Percentiles rank a stretch among this genome's conserved stretches.
These are phyloP conservation scores for Cutaneotrichosporon daszewskae DNA, from an alignment of 1,284 basidiomycete species.

Conservation along the genomic window DNA sequence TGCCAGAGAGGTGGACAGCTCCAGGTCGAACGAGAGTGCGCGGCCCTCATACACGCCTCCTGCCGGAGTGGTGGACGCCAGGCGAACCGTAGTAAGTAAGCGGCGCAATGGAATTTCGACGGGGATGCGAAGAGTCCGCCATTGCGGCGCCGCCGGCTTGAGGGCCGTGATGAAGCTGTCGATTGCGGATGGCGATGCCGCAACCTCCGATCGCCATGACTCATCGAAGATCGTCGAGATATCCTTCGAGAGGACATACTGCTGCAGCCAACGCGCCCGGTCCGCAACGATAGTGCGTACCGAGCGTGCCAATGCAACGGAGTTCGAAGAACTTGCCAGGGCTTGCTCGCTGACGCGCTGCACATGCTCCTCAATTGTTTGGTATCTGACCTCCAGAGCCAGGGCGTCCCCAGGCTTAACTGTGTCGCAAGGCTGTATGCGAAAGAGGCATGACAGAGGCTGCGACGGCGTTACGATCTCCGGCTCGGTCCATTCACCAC, in stretches of 20 bases:
- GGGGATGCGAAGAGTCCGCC: conserved; percentile 43
- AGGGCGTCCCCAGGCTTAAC: conserved; percentile 21
- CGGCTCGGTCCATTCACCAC: conserved; percentile 16
- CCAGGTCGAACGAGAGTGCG: conserved; percentile 28
- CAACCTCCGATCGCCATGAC: not conserved
- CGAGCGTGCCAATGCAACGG: conserved; percentile 1
- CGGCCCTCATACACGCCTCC: conserved; percentile 36
- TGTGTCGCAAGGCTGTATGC: conserved; percentile 21
- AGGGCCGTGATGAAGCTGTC: conserved; percentile 1
- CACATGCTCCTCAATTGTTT: no score
- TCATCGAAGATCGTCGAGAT: conserved; percentile 6
- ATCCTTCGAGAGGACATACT: conserved; percentile 13
- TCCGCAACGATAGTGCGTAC: conserved; percentile 10
- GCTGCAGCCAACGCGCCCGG: conserved; percentile 16
- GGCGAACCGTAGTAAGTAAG: conserved; percentile 26
- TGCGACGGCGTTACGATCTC: conserved; percentile 34
- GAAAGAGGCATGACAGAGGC: conserved; percentile 42
- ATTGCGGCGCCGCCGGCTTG: conserved; percentile 5
- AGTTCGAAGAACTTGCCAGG: no score
- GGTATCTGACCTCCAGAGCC: conserved; percentile 34
- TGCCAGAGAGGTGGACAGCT: conserved; percentile 22
- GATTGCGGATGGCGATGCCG: not conserved
- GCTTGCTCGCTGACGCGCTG: no score
- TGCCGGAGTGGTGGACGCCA: conserved; percentile 12
- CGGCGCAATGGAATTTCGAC: conserved; percentile 43